Conservation (phyloP, 805 yeast genomes). For the Zygoascus ofunaensis region DNA sequence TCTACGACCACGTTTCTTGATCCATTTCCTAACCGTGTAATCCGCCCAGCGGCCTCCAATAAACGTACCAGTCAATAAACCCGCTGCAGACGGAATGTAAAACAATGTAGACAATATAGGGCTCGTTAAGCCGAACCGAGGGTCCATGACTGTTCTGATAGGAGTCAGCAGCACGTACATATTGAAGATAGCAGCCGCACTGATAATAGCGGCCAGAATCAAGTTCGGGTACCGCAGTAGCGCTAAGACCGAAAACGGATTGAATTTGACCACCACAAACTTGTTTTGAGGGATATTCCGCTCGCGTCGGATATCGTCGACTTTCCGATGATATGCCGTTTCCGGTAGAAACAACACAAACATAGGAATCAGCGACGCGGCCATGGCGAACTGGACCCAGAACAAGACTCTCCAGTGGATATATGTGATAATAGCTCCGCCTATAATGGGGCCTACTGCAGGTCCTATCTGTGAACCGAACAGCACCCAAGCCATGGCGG, state of each 20-base stretch:
- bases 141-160: constrained; percentile 46
- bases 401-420: constrained; percentile 47
- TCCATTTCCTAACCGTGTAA: constrained; percentile 36
- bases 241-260: constrained; percentile 38
- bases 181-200: constrained; percentile 36
- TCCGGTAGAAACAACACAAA: constrained; percentile 39
- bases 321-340: constrained; percentile 19
- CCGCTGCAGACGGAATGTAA: constrained; percentile 50
- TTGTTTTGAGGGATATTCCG: constrained; percentile 14
- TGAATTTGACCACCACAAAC: constrained; percentile 36
- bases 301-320: constrained; percentile 1
- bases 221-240: constrained; percentile 36
- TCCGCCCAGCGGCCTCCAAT: constrained; percentile 49
- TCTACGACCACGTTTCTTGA: constrained; percentile 34
- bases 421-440: constrained; percentile 44
- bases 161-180: constrained; percentile 49
- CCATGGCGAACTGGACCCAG: constrained; percentile 40
- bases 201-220: constrained; percentile 23
- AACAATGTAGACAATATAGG: constrained; percentile 46
- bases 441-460: constrained; percentile 43
- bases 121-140: constrained; percentile 39
- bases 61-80: constrained; percentile 42
- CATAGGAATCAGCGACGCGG: constrained; percentile 29
- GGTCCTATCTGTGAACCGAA: constrained; percentile 48
- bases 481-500: constrained; percentile 41